Conservation (phyloP, 805 yeast species). For the Saturnispora bothae region DNA sequence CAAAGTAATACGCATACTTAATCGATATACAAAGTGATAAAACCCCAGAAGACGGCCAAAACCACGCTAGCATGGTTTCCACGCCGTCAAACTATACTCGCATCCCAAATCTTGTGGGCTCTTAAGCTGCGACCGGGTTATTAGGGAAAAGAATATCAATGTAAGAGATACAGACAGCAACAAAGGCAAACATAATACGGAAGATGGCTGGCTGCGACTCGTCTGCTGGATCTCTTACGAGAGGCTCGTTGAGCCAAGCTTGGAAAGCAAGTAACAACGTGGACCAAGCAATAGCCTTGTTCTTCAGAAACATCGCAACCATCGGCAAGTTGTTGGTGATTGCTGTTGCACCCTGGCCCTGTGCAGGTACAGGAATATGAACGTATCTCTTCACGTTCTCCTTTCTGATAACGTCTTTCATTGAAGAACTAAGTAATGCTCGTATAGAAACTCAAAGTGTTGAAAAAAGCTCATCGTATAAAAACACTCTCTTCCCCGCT, state of each 20-base stretch:
- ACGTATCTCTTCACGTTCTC: constrained; percentile 29
- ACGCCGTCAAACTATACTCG: background rate
- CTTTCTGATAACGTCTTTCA: too few species aligned
- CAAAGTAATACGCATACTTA: too few species aligned
- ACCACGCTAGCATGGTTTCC: too few species aligned
- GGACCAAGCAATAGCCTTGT: constrained; percentile 47
- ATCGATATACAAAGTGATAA: too few species aligned
- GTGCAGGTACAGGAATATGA: constrained; percentile 38
- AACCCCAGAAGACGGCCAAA: too few species aligned
- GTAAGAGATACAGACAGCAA: constrained; percentile 40
- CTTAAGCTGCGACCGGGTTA: background rate
- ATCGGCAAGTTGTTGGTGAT: constrained; percentile 46
- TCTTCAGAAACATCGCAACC: constrained; percentile 55
- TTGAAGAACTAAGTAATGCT: too few species aligned
- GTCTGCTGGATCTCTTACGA: constrained; percentile 21
- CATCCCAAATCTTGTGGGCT: background rate
- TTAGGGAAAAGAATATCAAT: constrained; percentile 41
- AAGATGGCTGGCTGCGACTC: constrained; percentile 37
- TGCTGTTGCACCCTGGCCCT: constrained; percentile 35
- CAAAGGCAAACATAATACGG: constrained; percentile 35
- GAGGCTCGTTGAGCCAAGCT: constrained; percentile 33
- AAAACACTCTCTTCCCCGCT: too few species aligned
- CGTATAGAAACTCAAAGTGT: too few species aligned
- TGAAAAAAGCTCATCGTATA: too few species aligned
- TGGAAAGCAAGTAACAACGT: constrained; percentile 43